Evolutionary conservation across 148 eudicot species (phyloP), one percentile per base, ranked within the genome.

Genomic region (Oxyria digyna): DNA sequence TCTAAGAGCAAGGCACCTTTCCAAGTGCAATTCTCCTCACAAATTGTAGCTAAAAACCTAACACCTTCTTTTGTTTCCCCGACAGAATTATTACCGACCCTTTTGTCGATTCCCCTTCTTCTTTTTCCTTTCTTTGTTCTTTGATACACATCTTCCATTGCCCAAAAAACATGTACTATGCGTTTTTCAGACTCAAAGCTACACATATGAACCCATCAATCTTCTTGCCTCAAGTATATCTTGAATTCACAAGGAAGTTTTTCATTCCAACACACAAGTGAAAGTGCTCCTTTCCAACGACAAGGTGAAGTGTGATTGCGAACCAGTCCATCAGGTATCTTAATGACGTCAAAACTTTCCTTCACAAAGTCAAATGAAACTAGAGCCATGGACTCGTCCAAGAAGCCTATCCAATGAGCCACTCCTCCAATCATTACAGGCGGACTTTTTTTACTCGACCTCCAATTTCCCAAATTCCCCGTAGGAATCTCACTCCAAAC

Each of bases 121-220:
- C n/a, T n/a, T n/a, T n/a, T n/a, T n/a, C n/a, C n/a, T n/a, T n/a
- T n/a, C n/a, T n/a, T n/a, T n/a, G n/a, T n/a, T n/a, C n/a, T n/a
- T n/a, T n/a, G n/a, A n/a, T n/a, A n/a, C n/a, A n/a, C n/a, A n/a
- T 27, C 63, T 55, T 26, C 63, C 63, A 55, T 55, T 17, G 33
- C 63, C 63, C 63, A 55, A 14, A 55, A 26, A 27, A 4, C 8
- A 26, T 24, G 17, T 14, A 7, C 32, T 27, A 55, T 3, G 4
- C 0, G 1, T 6, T 11, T 0, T 0, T 0, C 3, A 0, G 1
- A 2, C 2, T 29, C 3, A 8, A 27, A 13, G 7, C 3, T 7
- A 57, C 27, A 13, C 35, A 12, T 13, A 3, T 26, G 4, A 57
- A 57, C 64, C 64, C 64, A 29, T 14, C 37, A 29, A 27, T 29